Evolutionary conservation across 257 asterid genomes (phyloP), one percentile per base, ranked within the genome.

Genomic region (Ballota nigra): DNA sequence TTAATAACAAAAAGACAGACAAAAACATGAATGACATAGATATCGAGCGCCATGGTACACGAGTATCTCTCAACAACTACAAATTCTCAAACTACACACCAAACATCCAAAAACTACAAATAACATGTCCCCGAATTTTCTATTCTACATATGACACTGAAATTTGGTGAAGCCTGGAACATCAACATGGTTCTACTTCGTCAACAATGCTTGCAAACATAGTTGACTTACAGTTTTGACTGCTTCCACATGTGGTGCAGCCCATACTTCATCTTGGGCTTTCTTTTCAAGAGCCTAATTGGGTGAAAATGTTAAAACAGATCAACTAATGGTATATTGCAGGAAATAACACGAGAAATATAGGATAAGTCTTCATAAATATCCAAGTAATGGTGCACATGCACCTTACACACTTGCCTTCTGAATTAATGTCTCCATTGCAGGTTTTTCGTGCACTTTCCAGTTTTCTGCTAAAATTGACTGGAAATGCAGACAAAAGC

Each of bases 211-310:
- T 43, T n/a, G 52, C 36, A 8, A 31, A 53, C 34, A 49, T 70
- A 74, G 55, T 33, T 49, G 61, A 81, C 97, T 84, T 83, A 94
- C 99, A 41, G 86, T 86, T 84, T 84, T 85, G 63, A 85, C 79
- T n/a, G 86, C 82, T 81, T 83, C 92, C 59, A 89, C 69, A 73
- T 91, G 98, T 7, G 99, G 99, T 53, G 89, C 92, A 78, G 91
- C 96, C 98, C 96, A 92, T 40, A 77, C 79, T 81, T 82, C 92
- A 76, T 85, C 95, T 79, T 84, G 92, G 20, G 83, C 89, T 85
- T 84, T 89, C 82, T 83, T 89, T 82, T 91, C 98, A 68, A 77
- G 22, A 43, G 87, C 98, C 99, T 94, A 67, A 63, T 36, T 76
- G 34, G 76, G 31, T 10, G 33, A 67, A 62, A 70, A 49, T 40